Evolutionary conservation across 768 basidiomycete species (phyloP).

Genomic region (Phlebiopsis flavidoalba): DNA sequence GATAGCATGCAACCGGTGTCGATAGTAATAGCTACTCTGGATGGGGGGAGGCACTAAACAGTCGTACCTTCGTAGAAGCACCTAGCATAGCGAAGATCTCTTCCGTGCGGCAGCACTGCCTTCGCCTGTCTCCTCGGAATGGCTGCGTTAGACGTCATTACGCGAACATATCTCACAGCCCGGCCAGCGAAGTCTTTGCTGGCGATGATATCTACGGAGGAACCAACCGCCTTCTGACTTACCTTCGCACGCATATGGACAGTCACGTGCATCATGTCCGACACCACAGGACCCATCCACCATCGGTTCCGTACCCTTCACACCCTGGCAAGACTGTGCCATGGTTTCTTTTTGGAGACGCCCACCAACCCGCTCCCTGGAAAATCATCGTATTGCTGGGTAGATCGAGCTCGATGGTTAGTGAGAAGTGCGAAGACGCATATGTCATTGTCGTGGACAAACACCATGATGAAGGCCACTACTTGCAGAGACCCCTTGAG

Average conservation of each 20-base stretch:
- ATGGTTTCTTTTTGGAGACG: slow-evolving; percentile 97
- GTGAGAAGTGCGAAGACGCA: slow-evolving; percentile 75
- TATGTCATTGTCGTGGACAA: slow-evolving; percentile 92
- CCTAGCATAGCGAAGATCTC: slow-evolving; percentile 97
- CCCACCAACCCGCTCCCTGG: slow-evolving; percentile 96
- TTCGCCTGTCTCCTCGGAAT: slow-evolving; percentile 94
- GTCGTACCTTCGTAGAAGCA: slow-evolving; percentile 57
- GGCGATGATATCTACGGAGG: slow-evolving; percentile 98
- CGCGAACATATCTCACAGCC: slow-evolving; percentile 92
- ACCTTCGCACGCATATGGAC: slow-evolving; percentile 85
- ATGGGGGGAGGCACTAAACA: neutral
- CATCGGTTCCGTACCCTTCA: slow-evolving; percentile 59
- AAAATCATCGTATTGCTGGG: slow-evolving; percentile 85
- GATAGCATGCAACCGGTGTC: neutral
- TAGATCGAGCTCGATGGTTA: slow-evolving; percentile 81
- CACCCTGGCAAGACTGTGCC: slow-evolving; percentile 68
- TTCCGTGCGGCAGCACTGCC: slow-evolving; percentile 80
- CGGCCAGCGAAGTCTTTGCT: slow-evolving; percentile 91
- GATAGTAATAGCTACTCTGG: too few species aligned
- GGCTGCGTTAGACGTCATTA: slow-evolving; percentile 94
- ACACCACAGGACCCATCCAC: slow-evolving; percentile 75
- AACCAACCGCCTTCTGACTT: slow-evolving; percentile 90
- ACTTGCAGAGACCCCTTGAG: slow-evolving; percentile 90
- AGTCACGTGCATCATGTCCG: slow-evolving; percentile 90
- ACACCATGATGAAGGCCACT: slow-evolving; percentile 97